phyloP scores from a whole-genome alignment of 495 filamentous ascomycete genomes.

The Glonium stellatum region DNA sequence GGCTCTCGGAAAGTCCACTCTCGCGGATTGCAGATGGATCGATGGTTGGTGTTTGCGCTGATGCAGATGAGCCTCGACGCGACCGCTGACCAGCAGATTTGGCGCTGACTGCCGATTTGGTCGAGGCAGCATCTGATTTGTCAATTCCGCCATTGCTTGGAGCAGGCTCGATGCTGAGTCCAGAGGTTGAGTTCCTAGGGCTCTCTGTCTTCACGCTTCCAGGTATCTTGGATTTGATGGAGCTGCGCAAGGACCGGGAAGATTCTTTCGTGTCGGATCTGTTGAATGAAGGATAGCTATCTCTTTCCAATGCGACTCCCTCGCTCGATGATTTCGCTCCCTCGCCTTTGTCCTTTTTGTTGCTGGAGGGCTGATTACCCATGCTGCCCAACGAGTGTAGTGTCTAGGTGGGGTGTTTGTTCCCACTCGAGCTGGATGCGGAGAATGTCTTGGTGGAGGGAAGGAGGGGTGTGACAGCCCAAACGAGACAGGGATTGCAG shows the following conservation, averaged over 20 bases:
- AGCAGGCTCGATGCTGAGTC: slow-evolving; percentile 50
- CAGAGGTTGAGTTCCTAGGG: slow-evolving; percentile 64
- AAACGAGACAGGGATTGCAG: slow-evolving; percentile 1
- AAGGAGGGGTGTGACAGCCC: neutral
- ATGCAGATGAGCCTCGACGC: slow-evolving; percentile 34
- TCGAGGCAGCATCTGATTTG: slow-evolving; percentile 66
- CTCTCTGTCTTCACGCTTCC: slow-evolving; percentile 67
- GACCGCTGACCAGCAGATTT: slow-evolving; percentile 42
- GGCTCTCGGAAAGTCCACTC: slow-evolving; percentile 44
- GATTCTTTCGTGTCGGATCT: slow-evolving; percentile 95
- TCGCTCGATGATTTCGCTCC: slow-evolving; percentile 37
- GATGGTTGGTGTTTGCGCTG: slow-evolving; percentile 29
- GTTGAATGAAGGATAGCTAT: slow-evolving; percentile 84
- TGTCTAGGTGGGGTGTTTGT: neutral
- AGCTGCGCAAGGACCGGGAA: slow-evolving; percentile 70
- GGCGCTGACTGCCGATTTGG: slow-evolving; percentile 57
- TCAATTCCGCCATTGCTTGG: slow-evolving; percentile 43
- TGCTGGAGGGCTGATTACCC: slow-evolving; percentile 87
- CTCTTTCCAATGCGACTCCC: slow-evolving; percentile 41
- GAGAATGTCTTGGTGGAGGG: neutral
- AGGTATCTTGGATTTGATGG: slow-evolving; percentile 69
- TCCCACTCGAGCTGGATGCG: neutral
- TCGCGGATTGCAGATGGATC: slow-evolving; percentile 28
- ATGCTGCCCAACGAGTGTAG: slow-evolving; percentile 42
- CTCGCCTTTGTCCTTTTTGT: slow-evolving; percentile 35